Evolutionary conservation across 2,329 filamentous ascomycete genomes (phyloP).

Genomic region (Phaeoacremonium minimum): DNA sequence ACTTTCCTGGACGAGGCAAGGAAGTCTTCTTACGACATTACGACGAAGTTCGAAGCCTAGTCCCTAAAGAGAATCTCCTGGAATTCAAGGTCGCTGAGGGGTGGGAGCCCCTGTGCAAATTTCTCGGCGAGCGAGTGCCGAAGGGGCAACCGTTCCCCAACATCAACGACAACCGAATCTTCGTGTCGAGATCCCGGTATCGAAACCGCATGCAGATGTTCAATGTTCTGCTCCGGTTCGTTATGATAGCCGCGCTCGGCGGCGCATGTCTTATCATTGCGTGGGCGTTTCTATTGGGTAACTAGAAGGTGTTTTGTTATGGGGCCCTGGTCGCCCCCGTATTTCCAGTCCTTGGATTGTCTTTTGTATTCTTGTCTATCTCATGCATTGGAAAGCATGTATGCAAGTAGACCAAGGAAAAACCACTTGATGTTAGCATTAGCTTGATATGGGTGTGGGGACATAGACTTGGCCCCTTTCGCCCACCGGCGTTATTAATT

Average conservation of each 20-base stretch:
- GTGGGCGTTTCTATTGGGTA: background rate
- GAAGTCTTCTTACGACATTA: conserved; percentile 43
- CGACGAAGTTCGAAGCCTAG: conserved; percentile 16
- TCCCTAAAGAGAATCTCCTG: conserved; percentile 25
- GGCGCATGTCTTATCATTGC: background rate
- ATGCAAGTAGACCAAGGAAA: too few relatives aligned
- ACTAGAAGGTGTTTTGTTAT: too few relatives aligned
- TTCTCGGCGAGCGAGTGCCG: conserved; percentile 10
- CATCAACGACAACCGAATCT: conserved; percentile 12
- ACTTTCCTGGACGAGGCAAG: conserved; percentile 63
- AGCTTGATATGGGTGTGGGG: too few relatives aligned
- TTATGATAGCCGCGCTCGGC: conserved; percentile 12
- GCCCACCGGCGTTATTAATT: too few relatives aligned
- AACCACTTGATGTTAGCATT: too few relatives aligned
- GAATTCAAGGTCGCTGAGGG: conserved; percentile 12
- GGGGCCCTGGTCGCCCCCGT: too few relatives aligned
- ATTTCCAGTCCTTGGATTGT: too few relatives aligned
- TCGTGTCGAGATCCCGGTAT: conserved; percentile 13
- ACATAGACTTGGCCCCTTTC: too few relatives aligned
- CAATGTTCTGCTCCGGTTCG: conserved; percentile 13
- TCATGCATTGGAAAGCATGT: too few relatives aligned
- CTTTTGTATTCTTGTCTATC: too few relatives aligned
- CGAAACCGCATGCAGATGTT: conserved; percentile 17
- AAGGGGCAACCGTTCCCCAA: conserved; percentile 13
- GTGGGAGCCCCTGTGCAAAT: conserved; percentile 11